A percentile compares a stretch with the other conserved stretches of the same genome.
phyloP scores from a whole-genome alignment of 176 grass and related monocot genomes.

The Dactylis glomerata region DNA sequence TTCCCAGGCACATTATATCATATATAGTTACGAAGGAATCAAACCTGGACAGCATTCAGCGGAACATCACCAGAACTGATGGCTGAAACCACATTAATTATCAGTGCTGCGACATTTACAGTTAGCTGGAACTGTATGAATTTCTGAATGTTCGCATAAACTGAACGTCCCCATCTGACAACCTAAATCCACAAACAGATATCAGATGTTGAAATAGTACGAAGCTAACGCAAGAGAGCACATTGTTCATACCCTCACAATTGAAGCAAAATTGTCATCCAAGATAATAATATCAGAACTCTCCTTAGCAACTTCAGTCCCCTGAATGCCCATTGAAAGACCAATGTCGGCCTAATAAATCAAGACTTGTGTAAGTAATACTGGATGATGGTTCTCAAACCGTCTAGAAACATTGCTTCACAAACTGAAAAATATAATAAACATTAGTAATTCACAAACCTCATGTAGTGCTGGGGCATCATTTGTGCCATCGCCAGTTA shows the following conservation, averaged over 20 bases:
- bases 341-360: slow-evolving; percentile 90
- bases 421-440: neutral
- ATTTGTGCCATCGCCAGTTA: slow-evolving; percentile 97
- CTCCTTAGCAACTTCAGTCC: slow-evolving; percentile 99
- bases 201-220: neutral
- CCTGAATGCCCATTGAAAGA: slow-evolving; percentile 94
- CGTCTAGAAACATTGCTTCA: neutral
- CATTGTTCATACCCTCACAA: slow-evolving; percentile 59
- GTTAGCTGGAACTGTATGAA: slow-evolving; percentile 99
- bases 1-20: neutral
- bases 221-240: neutral
- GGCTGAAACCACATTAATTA: slow-evolving; percentile 91
- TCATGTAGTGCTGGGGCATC: slow-evolving; percentile 93
- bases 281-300: slow-evolving; percentile 99
- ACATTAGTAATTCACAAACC: slow-evolving; percentile 38
- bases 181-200: slow-evolving; percentile 58
- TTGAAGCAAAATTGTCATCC: slow-evolving; percentile 95
- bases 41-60: slow-evolving; percentile 96
- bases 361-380: slow-evolving; percentile 29
- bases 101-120: slow-evolving; percentile 80
- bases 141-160: slow-evolving; percentile 95
- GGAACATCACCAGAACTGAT: slow-evolving; percentile 85
- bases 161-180: slow-evolving; percentile 92
- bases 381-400: neutral
- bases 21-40: neutral